Evolutionary conservation across 2,329 filamentous ascomycete species (phyloP).

Genomic region (Cercospora sojina): DNA sequence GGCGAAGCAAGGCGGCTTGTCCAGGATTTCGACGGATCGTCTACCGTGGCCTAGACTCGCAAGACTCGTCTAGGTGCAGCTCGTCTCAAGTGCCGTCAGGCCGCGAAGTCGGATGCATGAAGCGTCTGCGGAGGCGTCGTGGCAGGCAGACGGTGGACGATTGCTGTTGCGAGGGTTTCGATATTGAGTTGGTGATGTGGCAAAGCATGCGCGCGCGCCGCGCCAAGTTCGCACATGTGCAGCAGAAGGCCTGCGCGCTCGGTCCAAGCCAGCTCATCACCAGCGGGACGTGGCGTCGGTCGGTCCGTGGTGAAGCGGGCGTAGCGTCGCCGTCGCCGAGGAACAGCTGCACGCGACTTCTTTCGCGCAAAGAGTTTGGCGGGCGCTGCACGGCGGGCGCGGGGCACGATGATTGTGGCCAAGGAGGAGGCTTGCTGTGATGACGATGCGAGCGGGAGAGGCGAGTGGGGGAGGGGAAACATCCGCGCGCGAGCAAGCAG

Average conservation of each 20-base stretch:
- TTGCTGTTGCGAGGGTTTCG: neutral
- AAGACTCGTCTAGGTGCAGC: neutral
- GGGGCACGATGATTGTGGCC: neutral
- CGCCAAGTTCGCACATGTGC: neutral
- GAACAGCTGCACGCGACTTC: neutral
- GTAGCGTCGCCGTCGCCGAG: neutral
- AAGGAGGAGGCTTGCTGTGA: neutral
- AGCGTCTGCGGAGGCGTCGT: neutral
- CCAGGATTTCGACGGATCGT: neutral
- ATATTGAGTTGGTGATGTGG: neutral
- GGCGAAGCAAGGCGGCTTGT: neutral
- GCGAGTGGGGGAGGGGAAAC: neutral
- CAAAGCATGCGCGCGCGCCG: neutral
- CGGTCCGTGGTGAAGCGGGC: neutral
- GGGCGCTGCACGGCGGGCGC: neutral
- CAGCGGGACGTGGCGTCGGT: neutral
- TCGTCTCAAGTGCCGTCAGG: neutral
- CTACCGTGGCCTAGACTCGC: neutral
- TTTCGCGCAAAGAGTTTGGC: neutral
- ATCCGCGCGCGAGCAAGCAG: neutral
- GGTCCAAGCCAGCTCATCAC: neutral
- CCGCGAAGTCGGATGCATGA: neutral
- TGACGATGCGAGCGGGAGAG: neutral
- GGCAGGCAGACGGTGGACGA: neutral
- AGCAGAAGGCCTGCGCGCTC: neutral